Base-by-base conservation (phyloP, 257 asterid species). In the Rehmannia glutinosa region DNA sequence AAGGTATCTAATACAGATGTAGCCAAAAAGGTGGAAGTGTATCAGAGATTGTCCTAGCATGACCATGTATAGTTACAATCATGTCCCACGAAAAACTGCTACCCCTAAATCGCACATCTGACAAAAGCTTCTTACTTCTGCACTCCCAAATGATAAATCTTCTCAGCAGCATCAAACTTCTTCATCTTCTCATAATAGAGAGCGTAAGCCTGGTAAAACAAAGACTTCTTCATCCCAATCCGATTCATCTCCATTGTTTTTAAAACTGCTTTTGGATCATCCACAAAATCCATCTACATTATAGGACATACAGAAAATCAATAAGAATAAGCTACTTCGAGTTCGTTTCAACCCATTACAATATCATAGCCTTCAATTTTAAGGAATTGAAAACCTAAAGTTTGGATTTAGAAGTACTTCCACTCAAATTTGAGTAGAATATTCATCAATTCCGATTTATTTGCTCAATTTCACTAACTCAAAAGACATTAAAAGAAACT, bases 171-270 rank as follows among this genome's bases (percentile, higher is more conserved):
- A 15, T 88, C 96, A 70, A 81, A 90, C 81, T 84, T 93, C 81
- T 84, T 93, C 81, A 61, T 56, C 87, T 93, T 93, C 82, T 93
- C 99, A 56, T 82, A 93, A 69, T 88, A 90, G 47, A 93, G 95
- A 32, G 99, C 95, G 77, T 85, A 88, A 3, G 97, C 97, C 75
- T 82, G 90, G 78, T 90, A 93, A 82, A 88, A 93, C 70, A 88
- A 61, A 9, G 97, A 80, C 78, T 73, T 93, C 62, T 82, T 88
- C 76, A 65, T 57, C 80, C 99, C 99, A 49, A 93, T 82, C 19
- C 70, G 72, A 50, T 86, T 88, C 53, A 2, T 70, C 83, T 90
- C 96, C 97, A 93, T 90, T 17, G 85, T 78, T 75, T 46, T 80
- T 78, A 93, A 66, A 63, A 85, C 76, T 53, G 80, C 75, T 78